These are phyloP conservation scores for Phylloporus arenicola DNA, from an alignment of 768 basidiomycete genomes.

Conservation along the genomic window DNA sequence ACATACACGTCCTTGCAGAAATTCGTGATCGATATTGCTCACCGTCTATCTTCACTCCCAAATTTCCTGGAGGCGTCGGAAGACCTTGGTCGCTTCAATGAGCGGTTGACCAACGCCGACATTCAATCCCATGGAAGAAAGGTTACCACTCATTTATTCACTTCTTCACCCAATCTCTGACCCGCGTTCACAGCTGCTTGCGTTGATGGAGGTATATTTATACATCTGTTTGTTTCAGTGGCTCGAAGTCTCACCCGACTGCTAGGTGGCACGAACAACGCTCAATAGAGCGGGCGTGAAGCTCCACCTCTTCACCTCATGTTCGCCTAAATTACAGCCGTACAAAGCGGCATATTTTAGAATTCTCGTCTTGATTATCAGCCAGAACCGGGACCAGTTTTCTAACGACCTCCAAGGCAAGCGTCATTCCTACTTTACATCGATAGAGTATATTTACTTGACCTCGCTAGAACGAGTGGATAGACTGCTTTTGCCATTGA, in stretches of 20 bases:
- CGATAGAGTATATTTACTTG: slow-evolving; percentile 1
- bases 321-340: slow-evolving; percentile 34
- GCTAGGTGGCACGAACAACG: slow-evolving; percentile 44
- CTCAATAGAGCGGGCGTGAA: slow-evolving; percentile 39
- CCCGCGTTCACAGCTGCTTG: slow-evolving; percentile 37
- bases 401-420: slow-evolving; percentile 25
- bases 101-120: slow-evolving; percentile 15
- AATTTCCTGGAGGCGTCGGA: slow-evolving; percentile 27
- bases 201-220: slow-evolving; percentile 45
- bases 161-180: slow-evolving; percentile 3
- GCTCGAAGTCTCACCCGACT: background rate
- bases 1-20: slow-evolving; percentile 17
- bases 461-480: slow-evolving; percentile 26
- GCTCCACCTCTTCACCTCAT: slow-evolving; percentile 43
- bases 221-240: slow-evolving; percentile 1
- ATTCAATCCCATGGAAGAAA: slow-evolving; percentile 26
- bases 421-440: background rate
- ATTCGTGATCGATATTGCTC: slow-evolving; percentile 27
- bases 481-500: slow-evolving; percentile 31
- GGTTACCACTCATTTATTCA: slow-evolving; percentile 7
- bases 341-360: slow-evolving; percentile 48
- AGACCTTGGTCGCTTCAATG: slow-evolving; percentile 18
- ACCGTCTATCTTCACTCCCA: slow-evolving; percentile 27
- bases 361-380: slow-evolving; percentile 38
- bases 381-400: slow-evolving; percentile 30